Base-by-base conservation (phyloP, 2,329 filamentous ascomycete genomes). In the Ophiostoma novo-ulmi region DNA sequence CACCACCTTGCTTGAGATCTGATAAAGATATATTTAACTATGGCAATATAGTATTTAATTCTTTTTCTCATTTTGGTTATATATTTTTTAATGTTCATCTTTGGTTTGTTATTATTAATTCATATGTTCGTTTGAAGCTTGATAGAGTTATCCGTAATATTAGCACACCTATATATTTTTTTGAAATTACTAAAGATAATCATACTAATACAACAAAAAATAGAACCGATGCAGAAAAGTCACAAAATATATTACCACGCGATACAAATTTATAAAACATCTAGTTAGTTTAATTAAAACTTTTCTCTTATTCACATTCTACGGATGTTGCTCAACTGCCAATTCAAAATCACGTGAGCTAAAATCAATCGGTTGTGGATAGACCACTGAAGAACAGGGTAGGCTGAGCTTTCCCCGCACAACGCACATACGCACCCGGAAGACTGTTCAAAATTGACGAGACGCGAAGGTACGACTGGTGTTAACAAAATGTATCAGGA, bases 381-480 rank as follows among this genome's bases (percentile, higher is more conserved):
- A 11, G n/a, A 22, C n/a, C 39, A n/a, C n/a, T 52, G 13, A 52
- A 63, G 64, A 65, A 48, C 31, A 67, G 61, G 52, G 52, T 26
- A 26, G 44, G 44, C 20, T 48, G 44, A 66, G 67, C 67, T 69
- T 71, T 70, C 70, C 70, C 68, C 70, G 68, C 70, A 70, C 68
- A 31, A 31, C n/a, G 20, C 35, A 66, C 67, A 69, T 22, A 22
- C 52, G 20, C 17, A 48, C 26, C 38, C 22, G 69, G 22, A 61
- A 67, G 48, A 36, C 36, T 36, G 36, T 26, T n/a, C 44, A n/a
- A 22, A 39, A 48, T 48, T 8, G 44, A 48, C 44, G 17, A 48
- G 44, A 48, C 35, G 5, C n/a, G 31, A 48, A 31, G 26, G 61
- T 17, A 10, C 61, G 58, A 36, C 61, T 36, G 61, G 52, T 11